A percentile compares a stretch with the other conserved stretches of the same genome.
Conservation (phyloP, 2,329 filamentous ascomycete species). For the Fusarium miscanthi region DNA sequence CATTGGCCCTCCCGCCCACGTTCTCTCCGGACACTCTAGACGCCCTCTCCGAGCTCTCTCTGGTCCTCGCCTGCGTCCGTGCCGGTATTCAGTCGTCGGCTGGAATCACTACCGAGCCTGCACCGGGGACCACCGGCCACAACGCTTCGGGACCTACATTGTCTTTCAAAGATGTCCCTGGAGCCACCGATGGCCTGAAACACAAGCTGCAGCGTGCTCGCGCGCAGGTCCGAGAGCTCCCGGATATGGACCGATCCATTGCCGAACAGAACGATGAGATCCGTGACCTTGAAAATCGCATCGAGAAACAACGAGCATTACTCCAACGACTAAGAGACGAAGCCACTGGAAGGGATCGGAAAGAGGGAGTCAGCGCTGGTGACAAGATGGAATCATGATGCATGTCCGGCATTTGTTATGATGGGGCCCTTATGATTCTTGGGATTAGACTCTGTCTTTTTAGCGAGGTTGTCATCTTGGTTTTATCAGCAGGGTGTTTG, state of each 20-base stretch:
- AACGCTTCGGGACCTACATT: slow-evolving; percentile 52
- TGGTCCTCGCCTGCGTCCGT: slow-evolving; percentile 80
- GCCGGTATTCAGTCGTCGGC: slow-evolving; percentile 56
- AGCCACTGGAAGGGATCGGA: slow-evolving; percentile 52
- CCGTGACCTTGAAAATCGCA: slow-evolving; percentile 70
- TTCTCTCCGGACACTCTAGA: slow-evolving; percentile 87
- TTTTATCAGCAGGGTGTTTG: slow-evolving; percentile 28
- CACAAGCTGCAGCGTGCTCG: slow-evolving; percentile 85
- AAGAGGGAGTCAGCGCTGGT: slow-evolving; percentile 42
- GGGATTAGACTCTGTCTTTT: neutral
- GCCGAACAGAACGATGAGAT: slow-evolving; percentile 80
- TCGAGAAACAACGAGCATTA: slow-evolving; percentile 70
- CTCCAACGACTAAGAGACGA: slow-evolving; percentile 64
- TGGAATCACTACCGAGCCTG: slow-evolving; percentile 54
- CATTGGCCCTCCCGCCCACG: slow-evolving; percentile 69
- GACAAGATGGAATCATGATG: slow-evolving; percentile 58
- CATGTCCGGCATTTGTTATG: neutral
- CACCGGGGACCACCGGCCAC: slow-evolving; percentile 50
- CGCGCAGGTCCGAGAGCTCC: slow-evolving; percentile 71
- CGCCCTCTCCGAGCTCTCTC: slow-evolving; percentile 82
- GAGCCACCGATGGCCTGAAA: slow-evolving; percentile 81
- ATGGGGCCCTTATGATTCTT: slow-evolving; percentile 4
- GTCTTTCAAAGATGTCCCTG: slow-evolving; percentile 78
- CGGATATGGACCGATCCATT: slow-evolving; percentile 74
- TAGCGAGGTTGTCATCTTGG: neutral